These are phyloP conservation scores for Wallacemonas sp. DNA, from an alignment of 208 protist species.

Conservation along the genomic window DNA sequence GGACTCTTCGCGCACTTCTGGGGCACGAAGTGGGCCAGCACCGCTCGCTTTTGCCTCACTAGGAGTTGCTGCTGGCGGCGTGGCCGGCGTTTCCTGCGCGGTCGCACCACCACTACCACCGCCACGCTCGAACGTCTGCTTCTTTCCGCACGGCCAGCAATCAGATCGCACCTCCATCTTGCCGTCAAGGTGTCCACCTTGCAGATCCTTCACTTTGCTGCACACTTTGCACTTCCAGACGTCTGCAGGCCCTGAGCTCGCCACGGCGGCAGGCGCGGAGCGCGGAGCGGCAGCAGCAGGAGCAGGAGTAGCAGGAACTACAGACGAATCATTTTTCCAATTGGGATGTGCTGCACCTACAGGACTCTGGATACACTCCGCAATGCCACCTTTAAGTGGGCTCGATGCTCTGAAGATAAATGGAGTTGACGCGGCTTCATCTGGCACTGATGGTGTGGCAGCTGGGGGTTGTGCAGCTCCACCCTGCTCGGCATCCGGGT, in stretches of 20 bases:
- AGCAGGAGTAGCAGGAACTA: not conserved
- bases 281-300: not conserved
- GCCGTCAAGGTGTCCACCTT: constrained; percentile 41
- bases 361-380: too few relatives aligned
- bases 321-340: too few relatives aligned
- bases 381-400: too few relatives aligned
- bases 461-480: too few relatives aligned
- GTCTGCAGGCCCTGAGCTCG: not conserved
- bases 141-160: constrained; percentile 60
- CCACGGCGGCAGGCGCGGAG: too few relatives aligned
- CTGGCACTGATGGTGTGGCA: too few relatives aligned
- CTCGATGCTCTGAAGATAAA: too few relatives aligned
- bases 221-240: constrained; percentile 45
- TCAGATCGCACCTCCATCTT: constrained; percentile 52
- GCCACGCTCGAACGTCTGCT: constrained; percentile 33
- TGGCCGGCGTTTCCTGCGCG: not conserved
- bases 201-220: constrained; percentile 49
- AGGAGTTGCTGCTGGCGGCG: not conserved
- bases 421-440: too few relatives aligned
- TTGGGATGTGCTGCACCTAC: too few relatives aligned
- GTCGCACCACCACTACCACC: not conserved
- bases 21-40: too few relatives aligned
- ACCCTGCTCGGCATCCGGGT: constrained; percentile 31
- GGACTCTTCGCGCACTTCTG: too few relatives aligned
- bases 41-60: not conserved